These are phyloP conservation scores for Voacanga thouarsii DNA, from an alignment of 257 asterid species.

Conservation along the genomic window DNA sequence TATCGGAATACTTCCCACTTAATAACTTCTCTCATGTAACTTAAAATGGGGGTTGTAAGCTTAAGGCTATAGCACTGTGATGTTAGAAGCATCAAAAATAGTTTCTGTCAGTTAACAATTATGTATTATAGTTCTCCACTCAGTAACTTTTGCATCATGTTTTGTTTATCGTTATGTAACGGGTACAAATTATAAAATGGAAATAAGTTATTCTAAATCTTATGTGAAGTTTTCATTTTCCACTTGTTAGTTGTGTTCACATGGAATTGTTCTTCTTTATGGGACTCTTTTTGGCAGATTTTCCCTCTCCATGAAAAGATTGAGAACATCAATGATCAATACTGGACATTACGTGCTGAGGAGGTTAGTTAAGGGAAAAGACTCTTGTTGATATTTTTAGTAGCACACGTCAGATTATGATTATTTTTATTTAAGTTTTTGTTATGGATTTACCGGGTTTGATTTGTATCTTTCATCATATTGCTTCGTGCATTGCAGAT, in stretches of 20 bases:
- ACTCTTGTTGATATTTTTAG: not conserved
- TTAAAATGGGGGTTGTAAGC: not conserved
- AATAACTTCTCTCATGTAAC: not conserved
- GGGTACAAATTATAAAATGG: not conserved
- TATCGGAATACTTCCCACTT: not conserved
- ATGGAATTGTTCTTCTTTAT: not conserved
- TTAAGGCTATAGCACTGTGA: not conserved
- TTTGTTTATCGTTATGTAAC: not conserved
- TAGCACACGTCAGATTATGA: not conserved
- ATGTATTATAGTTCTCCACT: not conserved
- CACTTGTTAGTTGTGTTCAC: not conserved
- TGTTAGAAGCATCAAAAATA: not conserved
- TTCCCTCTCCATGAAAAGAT: slow-evolving; percentile 70
- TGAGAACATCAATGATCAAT: slow-evolving; percentile 85
- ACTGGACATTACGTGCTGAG: slow-evolving; percentile 85
- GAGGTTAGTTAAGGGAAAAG: slow-evolving; percentile 45
- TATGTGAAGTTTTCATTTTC: not conserved
- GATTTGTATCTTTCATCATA: not conserved
- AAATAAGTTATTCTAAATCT: not conserved
- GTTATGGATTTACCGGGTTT: not conserved
- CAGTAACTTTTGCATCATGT: not conserved
- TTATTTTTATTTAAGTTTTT: not conserved
- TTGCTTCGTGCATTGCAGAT: slow-evolving; percentile 13
- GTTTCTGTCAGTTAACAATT: not conserved
- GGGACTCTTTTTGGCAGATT: slow-evolving; percentile 42